Evolutionary conservation across 2,329 filamentous ascomycete species (phyloP), one percentile per base, ranked within the genome.

Genomic region (Xylaria sp.): DNA sequence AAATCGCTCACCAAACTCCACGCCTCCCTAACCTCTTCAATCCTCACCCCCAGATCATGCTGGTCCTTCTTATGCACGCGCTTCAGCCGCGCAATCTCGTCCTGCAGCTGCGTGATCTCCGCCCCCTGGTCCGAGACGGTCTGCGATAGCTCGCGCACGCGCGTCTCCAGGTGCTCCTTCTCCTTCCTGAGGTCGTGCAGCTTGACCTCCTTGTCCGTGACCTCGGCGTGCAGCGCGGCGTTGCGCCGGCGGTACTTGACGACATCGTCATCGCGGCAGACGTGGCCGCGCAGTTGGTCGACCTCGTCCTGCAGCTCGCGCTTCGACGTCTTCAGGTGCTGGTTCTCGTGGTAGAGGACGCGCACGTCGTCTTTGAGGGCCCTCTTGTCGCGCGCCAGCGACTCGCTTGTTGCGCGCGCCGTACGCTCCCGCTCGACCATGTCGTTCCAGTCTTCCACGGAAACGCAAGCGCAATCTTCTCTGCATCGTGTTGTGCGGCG

Each of bases 391-490:
- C 63, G 65, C 1, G 55, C 48, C 9, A 75, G 69, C 23, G 23
- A 21, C 16, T 70, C 71, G 54, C 71, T 75, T 9, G 47, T 47
- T 6, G 60, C 55, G 13, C 54, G 48, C 13, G 70, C 32, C 29
- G 40, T 55, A 13, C 70, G 73, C 62, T 77, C 74, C 32, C 73
- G 69, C 25, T 68, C 66, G 18, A 66, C 23, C 10, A 77, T 44
- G 37, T 32, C 66, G 44, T 74, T 71, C 73, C 72, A 78, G 9
- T 76, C 65, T n/a, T 75, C 72, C 21, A 71, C 35, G 2, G 74
- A 55, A 44, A 77, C 66, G 32, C 74, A 70, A n/a, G 74, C 73
- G 60, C 75, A 78, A 72, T 72, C 67, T 8, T 77, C 74, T 50
- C 69, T 71, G 50, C 75, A 77, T 69, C 68, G 68, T 12, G 60